These are phyloP conservation scores for Colletotrichum sp. DNA, from an alignment of 2,329 filamentous ascomycete species.

Conservation along the genomic window DNA sequence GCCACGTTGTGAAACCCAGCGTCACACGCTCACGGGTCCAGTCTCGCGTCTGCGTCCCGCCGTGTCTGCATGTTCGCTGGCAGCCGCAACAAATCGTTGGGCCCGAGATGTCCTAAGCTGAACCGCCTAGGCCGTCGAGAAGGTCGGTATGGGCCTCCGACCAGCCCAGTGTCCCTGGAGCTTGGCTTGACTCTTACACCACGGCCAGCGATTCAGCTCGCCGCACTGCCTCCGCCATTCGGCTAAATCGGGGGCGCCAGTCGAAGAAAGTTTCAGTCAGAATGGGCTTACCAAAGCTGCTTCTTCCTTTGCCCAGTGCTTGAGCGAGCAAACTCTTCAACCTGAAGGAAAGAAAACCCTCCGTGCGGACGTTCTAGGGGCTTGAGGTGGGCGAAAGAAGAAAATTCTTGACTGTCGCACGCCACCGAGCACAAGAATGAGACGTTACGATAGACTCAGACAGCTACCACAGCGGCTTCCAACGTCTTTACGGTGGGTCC, in stretches of 20 bases:
- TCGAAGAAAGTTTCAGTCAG: not conserved
- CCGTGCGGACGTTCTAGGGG: not conserved
- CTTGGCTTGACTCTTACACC: not conserved
- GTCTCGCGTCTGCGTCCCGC: not conserved
- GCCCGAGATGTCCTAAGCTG: not conserved
- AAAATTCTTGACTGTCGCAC: not conserved
- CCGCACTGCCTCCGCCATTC: not conserved
- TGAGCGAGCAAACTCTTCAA: not conserved
- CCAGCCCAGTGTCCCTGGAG: not conserved
- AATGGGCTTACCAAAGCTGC: not conserved
- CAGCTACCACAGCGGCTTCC: not conserved
- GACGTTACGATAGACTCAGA: conserved; percentile 4
- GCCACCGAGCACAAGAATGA: not conserved
- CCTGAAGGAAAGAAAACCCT: not conserved
- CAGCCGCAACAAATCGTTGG: not conserved
- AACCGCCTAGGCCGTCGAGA: not conserved
- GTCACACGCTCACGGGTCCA: not conserved
- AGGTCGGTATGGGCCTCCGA: not conserved
- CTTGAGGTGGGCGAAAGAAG: not conserved
- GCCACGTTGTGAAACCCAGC: conserved; percentile 1
- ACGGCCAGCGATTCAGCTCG: not conserved
- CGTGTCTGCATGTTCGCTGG: not conserved
- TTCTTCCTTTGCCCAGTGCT: not conserved
- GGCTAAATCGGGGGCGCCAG: not conserved
- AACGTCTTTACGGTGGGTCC: conserved; percentile 9